A percentile compares a stretch with the other conserved stretches of the same genome.
Conservation (phyloP, 2,329 filamentous ascomycete genomes). For the Cladophialophora psammophila region DNA sequence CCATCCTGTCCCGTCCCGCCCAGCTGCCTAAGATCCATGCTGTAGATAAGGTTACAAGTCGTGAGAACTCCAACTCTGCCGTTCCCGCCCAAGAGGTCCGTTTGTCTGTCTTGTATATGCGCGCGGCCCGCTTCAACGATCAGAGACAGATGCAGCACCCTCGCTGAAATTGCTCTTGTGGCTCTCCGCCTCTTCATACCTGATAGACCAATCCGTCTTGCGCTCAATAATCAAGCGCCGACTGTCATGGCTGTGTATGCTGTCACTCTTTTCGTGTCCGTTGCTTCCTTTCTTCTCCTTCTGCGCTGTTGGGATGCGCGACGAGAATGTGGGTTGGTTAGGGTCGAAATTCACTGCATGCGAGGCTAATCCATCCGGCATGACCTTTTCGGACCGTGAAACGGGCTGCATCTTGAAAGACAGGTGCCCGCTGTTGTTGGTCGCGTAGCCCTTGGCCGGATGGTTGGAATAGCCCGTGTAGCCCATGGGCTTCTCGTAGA, state of each 20-base stretch:
- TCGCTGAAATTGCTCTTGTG: conserved; percentile 24
- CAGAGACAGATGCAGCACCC: conserved; percentile 11
- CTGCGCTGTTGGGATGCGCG: not conserved
- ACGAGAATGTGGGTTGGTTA: conserved; percentile 14
- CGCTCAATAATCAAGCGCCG: conserved; percentile 25
- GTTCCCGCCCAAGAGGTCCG: not conserved
- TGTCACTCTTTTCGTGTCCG: conserved; percentile 14
- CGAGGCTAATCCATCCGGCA: not conserved
- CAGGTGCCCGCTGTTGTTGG: conserved; percentile 20
- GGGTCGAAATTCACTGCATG: conserved; percentile 7
- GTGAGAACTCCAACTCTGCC: not conserved
- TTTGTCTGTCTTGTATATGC: not conserved
- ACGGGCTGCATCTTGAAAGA: conserved; percentile 24
- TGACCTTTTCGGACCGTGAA: conserved; percentile 6
- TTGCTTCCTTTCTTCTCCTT: not conserved
- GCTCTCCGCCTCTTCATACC: conserved; percentile 29
- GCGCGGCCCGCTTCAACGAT: not conserved
- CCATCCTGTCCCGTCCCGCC: not conserved
- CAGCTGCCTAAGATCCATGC: not conserved
- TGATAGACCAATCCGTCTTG: conserved; percentile 26
- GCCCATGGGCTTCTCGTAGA: conserved; percentile 25
- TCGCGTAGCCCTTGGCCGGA: conserved; percentile 16
- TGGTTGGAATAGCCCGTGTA: conserved; percentile 17
- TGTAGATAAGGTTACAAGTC: conserved; percentile 1
- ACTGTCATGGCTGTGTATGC: conserved; percentile 27